Percentiles rank a stretch among this genome's conserved stretches.
phyloP scores from a whole-genome alignment of 345 rosid species.

The Eutrema heterophyllum region DNA sequence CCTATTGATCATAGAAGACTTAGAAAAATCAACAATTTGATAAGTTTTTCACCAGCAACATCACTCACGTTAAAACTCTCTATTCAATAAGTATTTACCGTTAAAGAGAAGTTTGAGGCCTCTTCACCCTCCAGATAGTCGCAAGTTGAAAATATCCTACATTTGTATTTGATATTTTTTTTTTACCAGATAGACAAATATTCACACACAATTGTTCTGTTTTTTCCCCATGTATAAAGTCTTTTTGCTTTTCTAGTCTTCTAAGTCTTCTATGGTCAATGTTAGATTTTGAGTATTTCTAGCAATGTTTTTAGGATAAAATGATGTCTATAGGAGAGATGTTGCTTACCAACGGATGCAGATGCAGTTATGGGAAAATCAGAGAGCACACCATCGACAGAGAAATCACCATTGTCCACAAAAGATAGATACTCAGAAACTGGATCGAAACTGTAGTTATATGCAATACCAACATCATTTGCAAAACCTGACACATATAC shows the following conservation, averaged over 20 bases:
- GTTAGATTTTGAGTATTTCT: background rate
- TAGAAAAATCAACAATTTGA: too few relatives aligned
- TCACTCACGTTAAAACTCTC: too few relatives aligned
- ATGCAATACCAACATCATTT: slow-evolving; percentile 55
- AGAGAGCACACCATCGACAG: slow-evolving; percentile 74
- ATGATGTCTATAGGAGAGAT: background rate
- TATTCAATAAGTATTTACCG: too few relatives aligned
- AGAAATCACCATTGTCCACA: slow-evolving; percentile 61
- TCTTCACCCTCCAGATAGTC: too few relatives aligned
- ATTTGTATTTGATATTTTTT: too few relatives aligned
- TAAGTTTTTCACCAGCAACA: too few relatives aligned
- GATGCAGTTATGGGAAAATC: slow-evolving; percentile 81
- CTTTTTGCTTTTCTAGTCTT: background rate
- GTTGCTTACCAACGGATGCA: slow-evolving; percentile 45
- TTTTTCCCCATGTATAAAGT: too few relatives aligned
- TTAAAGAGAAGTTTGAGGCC: too few relatives aligned
- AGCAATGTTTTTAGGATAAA: background rate
- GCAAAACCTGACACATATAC: slow-evolving; percentile 62
- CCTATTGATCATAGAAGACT: too few relatives aligned
- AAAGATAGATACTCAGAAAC: slow-evolving; percentile 52
- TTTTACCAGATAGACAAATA: too few relatives aligned
- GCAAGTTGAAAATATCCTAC: too few relatives aligned
- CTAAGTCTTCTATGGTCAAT: background rate
- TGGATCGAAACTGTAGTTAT: slow-evolving; percentile 70
- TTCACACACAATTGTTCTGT: too few relatives aligned